Base-by-base conservation (phyloP, 1,284 basidiomycete genomes). In the Rhodotorula sp. region DNA sequence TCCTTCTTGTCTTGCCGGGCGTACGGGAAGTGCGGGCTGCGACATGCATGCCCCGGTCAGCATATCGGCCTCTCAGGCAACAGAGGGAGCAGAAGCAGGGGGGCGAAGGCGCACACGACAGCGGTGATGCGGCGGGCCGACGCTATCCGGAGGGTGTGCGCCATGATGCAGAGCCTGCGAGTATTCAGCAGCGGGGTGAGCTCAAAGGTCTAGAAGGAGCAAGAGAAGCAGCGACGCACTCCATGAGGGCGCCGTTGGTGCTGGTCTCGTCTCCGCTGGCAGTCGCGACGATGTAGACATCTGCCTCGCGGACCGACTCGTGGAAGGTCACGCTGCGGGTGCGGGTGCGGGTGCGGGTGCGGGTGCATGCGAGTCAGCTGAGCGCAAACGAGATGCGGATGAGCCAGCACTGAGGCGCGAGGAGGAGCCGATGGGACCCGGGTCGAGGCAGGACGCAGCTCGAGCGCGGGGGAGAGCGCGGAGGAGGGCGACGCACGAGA, bases 1-100 rank as follows among this genome's bases (percentile, higher is more conserved):
- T 99, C 97, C 84, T 99, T 99, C 84, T 99, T 99, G 85, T 99
- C 97, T 83, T 99, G 94, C 59, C 94, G 87, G 37, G 94, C 89
- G 82, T 97, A 97, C 29, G 94, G 94, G 84, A 95, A 97, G 64
- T 97, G 87, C 58, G 94, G 95, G 67, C 97, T 87, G 76, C 34
- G 10, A 19, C 12, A 8, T 1, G 12, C 39, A 60, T 7, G 32
- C 27, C 17, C 5, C 3, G 17, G 17, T 17, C 15, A 15, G 0
- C 50, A 29, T 13, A 34, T 44, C 51, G 25, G 25, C 1, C 3
- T 37, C 36, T 19, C 29, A 21, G 58, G 29, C 22, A 37, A 10
- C 0, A n/a, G 10, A 39, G 32, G 6, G 48, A 22, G 32, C 36
- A 46, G 21, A 19, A 8, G 62, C 3, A 64, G 44, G 15, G 21